Percentiles rank a stretch among this genome's conserved stretches.
Conservation (phyloP, 1,284 basidiomycete species). For the Pseudozyma hubeiensis region DNA sequence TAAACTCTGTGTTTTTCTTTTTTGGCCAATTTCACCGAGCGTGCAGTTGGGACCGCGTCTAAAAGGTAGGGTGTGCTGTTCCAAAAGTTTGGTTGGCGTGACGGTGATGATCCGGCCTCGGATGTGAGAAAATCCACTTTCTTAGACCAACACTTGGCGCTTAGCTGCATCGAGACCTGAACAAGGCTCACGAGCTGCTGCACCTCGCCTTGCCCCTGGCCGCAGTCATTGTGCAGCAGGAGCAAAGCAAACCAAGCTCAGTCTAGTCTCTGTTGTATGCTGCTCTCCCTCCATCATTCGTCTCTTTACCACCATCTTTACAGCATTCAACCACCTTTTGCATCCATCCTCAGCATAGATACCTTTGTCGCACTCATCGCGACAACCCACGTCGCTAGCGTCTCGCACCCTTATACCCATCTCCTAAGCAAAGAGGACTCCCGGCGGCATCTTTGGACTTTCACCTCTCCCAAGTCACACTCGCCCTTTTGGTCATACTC, state of each 20-base stretch:
- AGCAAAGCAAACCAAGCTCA: not conserved
- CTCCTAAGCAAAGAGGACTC: too few relatives aligned
- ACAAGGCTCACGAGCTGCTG: too few relatives aligned
- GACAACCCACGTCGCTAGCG: not conserved
- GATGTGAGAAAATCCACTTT: not conserved
- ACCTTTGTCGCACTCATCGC: constrained; percentile 3
- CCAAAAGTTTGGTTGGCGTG: too few relatives aligned
- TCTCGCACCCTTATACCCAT: not conserved
- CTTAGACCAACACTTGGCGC: constrained; percentile 25
- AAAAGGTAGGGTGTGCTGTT: not conserved
- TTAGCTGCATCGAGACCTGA: too few relatives aligned
- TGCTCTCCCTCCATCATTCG: not conserved
- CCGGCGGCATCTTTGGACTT: too few relatives aligned
- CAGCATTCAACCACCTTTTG: not conserved
- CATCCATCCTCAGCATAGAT: constrained; percentile 4
- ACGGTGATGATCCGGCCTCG: not conserved
- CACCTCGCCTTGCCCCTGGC: not conserved
- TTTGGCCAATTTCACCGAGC: too few relatives aligned
- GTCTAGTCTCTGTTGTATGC: not conserved
- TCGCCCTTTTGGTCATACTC: too few relatives aligned
- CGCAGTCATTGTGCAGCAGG: not conserved
- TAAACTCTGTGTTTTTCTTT: too few relatives aligned
- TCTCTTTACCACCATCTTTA: not conserved
- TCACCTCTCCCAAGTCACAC: too few relatives aligned
- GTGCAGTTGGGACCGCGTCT: constrained; percentile 1